Base-by-base conservation (phyloP, 805 yeast species). In the Novakomyces olei region DNA sequence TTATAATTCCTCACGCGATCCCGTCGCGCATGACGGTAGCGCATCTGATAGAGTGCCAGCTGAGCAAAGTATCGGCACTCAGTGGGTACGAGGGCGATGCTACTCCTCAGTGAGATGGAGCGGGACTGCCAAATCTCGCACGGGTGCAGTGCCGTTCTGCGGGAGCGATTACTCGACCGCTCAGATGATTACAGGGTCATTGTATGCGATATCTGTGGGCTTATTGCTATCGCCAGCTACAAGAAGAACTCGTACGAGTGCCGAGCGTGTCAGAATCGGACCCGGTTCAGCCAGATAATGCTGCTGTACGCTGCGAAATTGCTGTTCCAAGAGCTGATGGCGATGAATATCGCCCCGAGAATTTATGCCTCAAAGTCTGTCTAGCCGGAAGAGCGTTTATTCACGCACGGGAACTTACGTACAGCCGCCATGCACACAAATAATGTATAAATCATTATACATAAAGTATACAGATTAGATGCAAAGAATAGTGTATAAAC, bases 1-100 rank as follows among this genome's bases (percentile, higher is more conserved):
- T 88, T 48, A 88, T 88, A 53, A 88, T 88, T 55, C 98, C 98
- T 2, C 98, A 88, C 58, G 98, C 96, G 51, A 88, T 88, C 67
- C 98, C 98, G 44, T 88, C 98, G 37, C 95, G 98, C 68, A 88
- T 88, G 98, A 88, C 98, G 27, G 98, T 88, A 39, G 98, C 96
- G 32, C 96, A 88, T 64, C 74, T 88, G 63, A 85, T 88, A 57
- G 98, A 88, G 63, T 88, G 96, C 75, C 63, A 88, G 54, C 62
- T 88, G 46, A 76, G 92, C 32, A 88, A 88, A 58, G 95, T 88
- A 28, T 83, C 95, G 3, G 72, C 96, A 2, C 63, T 88, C 45
- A 73, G 92, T 30, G 98, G 96, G 49, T 67, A 78, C 48, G 98
- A 88, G 57, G 98, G 98, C 65, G 98, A 88, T 57, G 98, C 98